Evolutionary conservation across 345 rosid species (phyloP), one percentile per base, ranked within the genome.

Genomic region (Citrus cavaleriei): DNA sequence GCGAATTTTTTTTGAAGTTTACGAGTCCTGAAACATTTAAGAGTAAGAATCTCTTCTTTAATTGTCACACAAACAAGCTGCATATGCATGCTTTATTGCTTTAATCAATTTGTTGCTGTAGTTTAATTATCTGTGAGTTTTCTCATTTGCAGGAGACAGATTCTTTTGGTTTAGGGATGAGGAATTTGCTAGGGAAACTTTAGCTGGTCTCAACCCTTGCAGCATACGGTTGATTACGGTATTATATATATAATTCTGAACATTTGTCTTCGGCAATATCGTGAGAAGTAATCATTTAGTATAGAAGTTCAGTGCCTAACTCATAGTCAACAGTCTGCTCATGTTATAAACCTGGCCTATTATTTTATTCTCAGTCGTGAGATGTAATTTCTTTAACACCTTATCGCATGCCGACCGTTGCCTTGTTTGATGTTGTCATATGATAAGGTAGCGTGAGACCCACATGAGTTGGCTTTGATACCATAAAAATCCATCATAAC

Each of bases 81-180:
- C 57, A 18, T 51, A 5, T 16, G 51, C 51, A 16, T 51, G 21
- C 21, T 51, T 51, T 16, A 51, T 4, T 51, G 19, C 21, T 16
- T 12, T 51, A 14, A 51, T 51, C 4, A 51, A 51, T 51, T 51
- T 42, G 16, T 14, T 42, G 51, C 51, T 42, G 16, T 12, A 10
- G 16, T 12, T 42, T 42, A 3, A 42, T 42, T 42, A 42, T 42
- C 2, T 51, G 22, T 51, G 22, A 4, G 7, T 18, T 51, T 51
- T 51, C 21, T 14, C 7, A 14, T 14, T 51, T 81, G 68, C 83
- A 95, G 97, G 90, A 81, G 92, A 91, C 78, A 88, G 75, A 63
- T 92, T 91, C 71, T 89, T 93, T 80, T 95, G 98, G 98, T 66
- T 89, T 6, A 81, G 87, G 66, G 97, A 95, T 63, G 96, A 93